Conservation (phyloP, 495 filamentous ascomycete species). For the Neurospora hispaniola region DNA sequence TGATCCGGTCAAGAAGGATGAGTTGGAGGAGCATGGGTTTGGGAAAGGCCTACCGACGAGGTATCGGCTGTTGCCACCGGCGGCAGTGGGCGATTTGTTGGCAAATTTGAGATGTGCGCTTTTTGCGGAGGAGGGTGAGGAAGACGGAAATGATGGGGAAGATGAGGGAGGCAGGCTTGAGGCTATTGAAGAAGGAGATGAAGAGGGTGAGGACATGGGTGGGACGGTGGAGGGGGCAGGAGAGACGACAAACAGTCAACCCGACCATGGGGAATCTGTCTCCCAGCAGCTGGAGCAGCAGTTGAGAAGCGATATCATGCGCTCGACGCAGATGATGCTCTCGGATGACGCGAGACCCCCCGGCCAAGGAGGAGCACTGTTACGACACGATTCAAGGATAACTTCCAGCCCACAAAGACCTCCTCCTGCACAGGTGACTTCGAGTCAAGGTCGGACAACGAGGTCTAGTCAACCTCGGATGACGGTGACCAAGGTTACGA, state of each 20-base stretch:
- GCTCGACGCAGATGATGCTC: constrained; percentile 27
- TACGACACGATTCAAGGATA: background rate
- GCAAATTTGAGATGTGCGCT: constrained; percentile 33
- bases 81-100: constrained; percentile 35
- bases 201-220: constrained; percentile 1
- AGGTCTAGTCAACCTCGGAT: background rate
- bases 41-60: constrained; percentile 26
- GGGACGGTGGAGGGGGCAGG: background rate
- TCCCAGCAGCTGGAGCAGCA: constrained; percentile 40
- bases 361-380: background rate
- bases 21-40: constrained; percentile 35
- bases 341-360: background rate
- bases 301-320: constrained; percentile 31
- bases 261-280: constrained; percentile 12
- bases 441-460: background rate
- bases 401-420: background rate
- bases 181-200: background rate
- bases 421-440: background rate
- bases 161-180: constrained; percentile 2
- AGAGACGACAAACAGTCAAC: background rate
- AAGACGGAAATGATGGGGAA: constrained; percentile 1
- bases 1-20: constrained; percentile 32
- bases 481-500: background rate
- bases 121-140: constrained; percentile 21
- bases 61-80: constrained; percentile 33